phyloP scores from a whole-genome alignment of 306 rosid genomes.

The Senna tora region DNA sequence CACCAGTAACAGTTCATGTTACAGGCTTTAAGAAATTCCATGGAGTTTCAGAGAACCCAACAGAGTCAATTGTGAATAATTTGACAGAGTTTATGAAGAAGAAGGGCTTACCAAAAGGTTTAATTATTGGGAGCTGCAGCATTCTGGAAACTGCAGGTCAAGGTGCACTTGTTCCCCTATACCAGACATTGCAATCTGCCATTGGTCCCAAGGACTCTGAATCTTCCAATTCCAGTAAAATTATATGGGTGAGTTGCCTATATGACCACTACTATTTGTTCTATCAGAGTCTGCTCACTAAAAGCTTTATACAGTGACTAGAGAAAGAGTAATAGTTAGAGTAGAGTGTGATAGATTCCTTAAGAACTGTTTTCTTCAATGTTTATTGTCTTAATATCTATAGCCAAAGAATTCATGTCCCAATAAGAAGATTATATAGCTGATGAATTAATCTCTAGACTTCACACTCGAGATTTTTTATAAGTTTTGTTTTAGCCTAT shows the following conservation, averaged over 20 bases:
- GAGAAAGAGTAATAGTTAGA: background rate
- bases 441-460: conserved; percentile 17
- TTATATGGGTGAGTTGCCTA: conserved; percentile 70
- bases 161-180: conserved; percentile 63
- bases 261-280: background rate
- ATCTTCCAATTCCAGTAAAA: conserved; percentile 62
- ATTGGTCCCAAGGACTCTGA: conserved; percentile 51
- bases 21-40: conserved; percentile 98
- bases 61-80: conserved; percentile 71
- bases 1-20: conserved; percentile 69
- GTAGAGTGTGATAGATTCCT: background rate
- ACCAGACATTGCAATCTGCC: conserved; percentile 72
- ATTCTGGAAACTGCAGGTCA: conserved; percentile 96
- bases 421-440: background rate
- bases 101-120: conserved; percentile 79
- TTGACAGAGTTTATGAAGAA: conserved; percentile 71
- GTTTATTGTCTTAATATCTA: conserved; percentile 1
- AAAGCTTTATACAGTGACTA: conserved; percentile 6
- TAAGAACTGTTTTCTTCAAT: conserved; percentile 1
- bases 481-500: background rate
- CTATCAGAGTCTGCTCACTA: background rate
- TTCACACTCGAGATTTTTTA: background rate
- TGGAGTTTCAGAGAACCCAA: conserved; percentile 95
- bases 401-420: conserved; percentile 7
- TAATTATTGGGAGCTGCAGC: conserved; percentile 75